Percentiles rank a stretch among this genome's conserved stretches.
Conservation (phyloP, 371 early-diverging fungal species). For the Umbelopsis sp. region DNA sequence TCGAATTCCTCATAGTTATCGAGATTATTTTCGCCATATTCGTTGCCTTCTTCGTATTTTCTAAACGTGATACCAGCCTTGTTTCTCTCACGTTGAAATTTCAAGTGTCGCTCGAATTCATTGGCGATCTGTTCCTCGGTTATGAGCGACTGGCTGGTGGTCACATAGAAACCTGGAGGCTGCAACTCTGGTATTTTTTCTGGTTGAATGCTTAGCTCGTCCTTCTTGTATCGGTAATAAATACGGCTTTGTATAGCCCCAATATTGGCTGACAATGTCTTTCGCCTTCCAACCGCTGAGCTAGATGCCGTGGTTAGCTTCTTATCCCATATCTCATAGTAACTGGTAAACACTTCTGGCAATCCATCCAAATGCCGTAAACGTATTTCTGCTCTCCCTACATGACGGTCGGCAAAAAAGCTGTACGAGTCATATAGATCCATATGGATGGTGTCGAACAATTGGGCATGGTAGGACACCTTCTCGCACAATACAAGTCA, state of each 20-base stretch:
- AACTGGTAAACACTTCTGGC: slow-evolving; percentile 68
- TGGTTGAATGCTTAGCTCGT: not conserved
- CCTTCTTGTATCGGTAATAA: slow-evolving; percentile 59
- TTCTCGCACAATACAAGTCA: not conserved
- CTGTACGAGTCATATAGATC: slow-evolving; percentile 68
- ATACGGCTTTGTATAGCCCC: slow-evolving; percentile 66
- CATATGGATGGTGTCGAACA: slow-evolving; percentile 70
- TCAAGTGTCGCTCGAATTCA: slow-evolving; percentile 32
- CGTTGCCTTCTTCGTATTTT: slow-evolving; percentile 30
- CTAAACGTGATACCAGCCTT: slow-evolving; percentile 29
- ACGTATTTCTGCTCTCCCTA: slow-evolving; percentile 75
- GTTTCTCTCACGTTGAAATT: slow-evolving; percentile 29
- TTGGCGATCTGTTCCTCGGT: slow-evolving; percentile 29
- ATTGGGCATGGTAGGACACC: slow-evolving; percentile 73
- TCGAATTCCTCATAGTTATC: slow-evolving; percentile 25
- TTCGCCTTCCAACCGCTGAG: slow-evolving; percentile 33
- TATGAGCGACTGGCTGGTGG: slow-evolving; percentile 6
- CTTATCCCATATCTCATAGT: slow-evolving; percentile 66
- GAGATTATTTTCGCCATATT: slow-evolving; percentile 7
- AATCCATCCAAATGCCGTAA: slow-evolving; percentile 63
- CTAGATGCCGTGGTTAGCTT: slow-evolving; percentile 35
- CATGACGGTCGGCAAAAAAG: slow-evolving; percentile 64
- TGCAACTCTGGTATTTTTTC: slow-evolving; percentile 29
- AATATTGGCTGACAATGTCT: slow-evolving; percentile 51
- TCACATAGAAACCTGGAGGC: slow-evolving; percentile 29